These are phyloP conservation scores for Monosporascus cannonballus DNA, from an alignment of 2,329 filamentous ascomycete genomes.

Conservation along the genomic window DNA sequence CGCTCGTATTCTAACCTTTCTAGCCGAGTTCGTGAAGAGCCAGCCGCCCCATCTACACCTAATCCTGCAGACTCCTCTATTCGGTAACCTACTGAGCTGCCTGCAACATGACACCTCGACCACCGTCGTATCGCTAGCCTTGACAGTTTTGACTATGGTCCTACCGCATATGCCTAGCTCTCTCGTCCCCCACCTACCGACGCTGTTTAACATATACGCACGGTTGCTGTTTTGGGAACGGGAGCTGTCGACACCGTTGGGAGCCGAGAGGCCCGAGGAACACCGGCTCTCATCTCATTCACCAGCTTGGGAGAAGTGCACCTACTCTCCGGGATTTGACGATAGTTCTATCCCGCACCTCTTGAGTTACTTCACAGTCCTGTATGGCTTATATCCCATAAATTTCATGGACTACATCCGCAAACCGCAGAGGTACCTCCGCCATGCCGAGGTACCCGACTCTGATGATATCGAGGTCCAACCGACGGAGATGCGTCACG, in stretches of 20 bases:
- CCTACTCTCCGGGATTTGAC: slow-evolving; percentile 56
- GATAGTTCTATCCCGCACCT: slow-evolving; percentile 61
- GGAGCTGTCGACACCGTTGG: slow-evolving; percentile 36
- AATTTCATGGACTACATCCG: slow-evolving; percentile 84
- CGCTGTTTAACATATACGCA: slow-evolving; percentile 76
- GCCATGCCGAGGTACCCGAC: slow-evolving; percentile 63
- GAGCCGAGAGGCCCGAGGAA: slow-evolving; percentile 34
- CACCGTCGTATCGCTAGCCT: slow-evolving; percentile 66
- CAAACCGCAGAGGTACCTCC: slow-evolving; percentile 72
- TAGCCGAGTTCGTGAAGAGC: slow-evolving; percentile 67
- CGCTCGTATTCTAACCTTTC: slow-evolving; percentile 56
- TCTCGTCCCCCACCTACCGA: slow-evolving; percentile 61
- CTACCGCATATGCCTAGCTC: slow-evolving; percentile 74
- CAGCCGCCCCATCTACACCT: slow-evolving; percentile 76
- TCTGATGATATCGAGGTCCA: slow-evolving; percentile 73
- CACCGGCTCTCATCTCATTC: slow-evolving; percentile 23
- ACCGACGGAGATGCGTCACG: slow-evolving; percentile 67
- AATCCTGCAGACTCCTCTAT: slow-evolving; percentile 64
- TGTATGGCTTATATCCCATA: slow-evolving; percentile 78
- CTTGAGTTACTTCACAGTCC: slow-evolving; percentile 70
- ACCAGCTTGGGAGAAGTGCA: slow-evolving; percentile 57
- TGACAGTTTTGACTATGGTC: slow-evolving; percentile 75
- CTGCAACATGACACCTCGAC: slow-evolving; percentile 74
- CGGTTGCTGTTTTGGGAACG: slow-evolving; percentile 73
- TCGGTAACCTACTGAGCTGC: slow-evolving; percentile 65